Evolutionary conservation across 768 basidiomycete species (phyloP).

Genomic region (Termitomyces bulborhizus): DNA sequence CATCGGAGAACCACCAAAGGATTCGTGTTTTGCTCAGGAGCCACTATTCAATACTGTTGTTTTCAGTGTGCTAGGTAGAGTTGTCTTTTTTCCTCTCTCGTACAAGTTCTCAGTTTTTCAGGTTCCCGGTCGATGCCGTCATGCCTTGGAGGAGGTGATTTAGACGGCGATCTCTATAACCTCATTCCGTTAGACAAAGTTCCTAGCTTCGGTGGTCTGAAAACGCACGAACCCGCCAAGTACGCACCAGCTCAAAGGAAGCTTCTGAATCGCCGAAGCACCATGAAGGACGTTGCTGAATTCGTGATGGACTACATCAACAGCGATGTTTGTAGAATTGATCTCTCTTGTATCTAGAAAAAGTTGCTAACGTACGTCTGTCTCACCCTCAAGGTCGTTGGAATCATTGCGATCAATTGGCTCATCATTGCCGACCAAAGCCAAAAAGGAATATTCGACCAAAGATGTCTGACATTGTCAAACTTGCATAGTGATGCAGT

Average conservation of each 20-base stretch:
- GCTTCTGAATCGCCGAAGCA: constrained; percentile 38
- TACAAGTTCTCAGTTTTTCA: constrained; percentile 15
- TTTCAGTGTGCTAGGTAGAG: constrained; percentile 50
- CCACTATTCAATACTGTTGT: constrained; percentile 58
- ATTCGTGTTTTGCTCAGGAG: constrained; percentile 46
- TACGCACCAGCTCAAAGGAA: constrained; percentile 46
- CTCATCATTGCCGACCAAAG: constrained; percentile 60
- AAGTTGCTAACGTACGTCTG: background rate
- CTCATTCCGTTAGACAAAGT: constrained; percentile 35
- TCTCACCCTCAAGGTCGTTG: constrained; percentile 37
- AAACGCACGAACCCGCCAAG: constrained; percentile 30
- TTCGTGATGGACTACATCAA: constrained; percentile 68
- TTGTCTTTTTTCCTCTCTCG: background rate
- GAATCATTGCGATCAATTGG: constrained; percentile 59
- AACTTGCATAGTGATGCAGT: constrained; percentile 58
- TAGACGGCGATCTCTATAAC: constrained; percentile 62
- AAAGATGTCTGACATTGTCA: constrained; percentile 47
- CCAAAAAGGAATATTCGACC: constrained; percentile 36
- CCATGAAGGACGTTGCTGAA: constrained; percentile 59
- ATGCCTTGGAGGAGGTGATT: constrained; percentile 61
- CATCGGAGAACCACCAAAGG: constrained; percentile 51
- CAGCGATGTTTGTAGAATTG: constrained; percentile 42
- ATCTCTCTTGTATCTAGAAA: background rate
- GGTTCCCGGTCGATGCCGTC: constrained; percentile 56
- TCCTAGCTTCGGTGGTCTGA: constrained; percentile 26